phyloP scores from a whole-genome alignment of 345 rosid genomes.

The Camelina sativa region DNA sequence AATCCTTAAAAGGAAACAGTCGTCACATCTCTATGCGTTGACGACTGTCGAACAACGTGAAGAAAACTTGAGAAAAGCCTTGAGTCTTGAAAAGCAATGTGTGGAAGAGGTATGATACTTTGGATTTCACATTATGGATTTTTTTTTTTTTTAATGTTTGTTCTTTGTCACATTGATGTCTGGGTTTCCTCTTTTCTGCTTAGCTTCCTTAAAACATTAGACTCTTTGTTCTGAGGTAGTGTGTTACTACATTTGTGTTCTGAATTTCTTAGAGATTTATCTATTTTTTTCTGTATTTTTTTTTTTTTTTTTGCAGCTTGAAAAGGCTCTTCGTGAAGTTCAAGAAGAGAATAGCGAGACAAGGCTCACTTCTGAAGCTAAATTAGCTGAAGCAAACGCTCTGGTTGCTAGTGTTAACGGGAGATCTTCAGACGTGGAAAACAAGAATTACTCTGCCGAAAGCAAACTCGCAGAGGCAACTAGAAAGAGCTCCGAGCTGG shows the following conservation, averaged over 20 bases:
- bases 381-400: slow-evolving; percentile 64
- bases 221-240: slow-evolving; percentile 7
- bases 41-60: slow-evolving; percentile 71
- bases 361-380: slow-evolving; percentile 64
- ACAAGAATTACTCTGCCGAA: slow-evolving; percentile 59
- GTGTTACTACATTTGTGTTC: slow-evolving; percentile 6
- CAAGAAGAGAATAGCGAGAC: slow-evolving; percentile 57
- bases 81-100: slow-evolving; percentile 64
- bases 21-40: slow-evolving; percentile 64
- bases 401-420: slow-evolving; percentile 66
- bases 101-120: slow-evolving; percentile 62
- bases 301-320: slow-evolving; percentile 62
- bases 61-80: slow-evolving; percentile 69
- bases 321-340: slow-evolving; percentile 65
- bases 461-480: slow-evolving; percentile 74
- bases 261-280: not conserved
- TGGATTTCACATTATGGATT: not conserved
- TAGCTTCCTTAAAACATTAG: not conserved
- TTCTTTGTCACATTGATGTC: slow-evolving; percentile 10
- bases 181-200: slow-evolving; percentile 21
- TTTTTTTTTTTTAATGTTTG: not conserved
- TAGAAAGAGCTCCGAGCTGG: slow-evolving; percentile 68
- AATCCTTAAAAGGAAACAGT: slow-evolving; percentile 75
- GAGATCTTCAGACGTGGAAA: slow-evolving; percentile 67
- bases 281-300: not conserved